Evolutionary conservation across 202 grass and related monocot species (phyloP).

Genomic region (Miscanthus sacchariflorus): DNA sequence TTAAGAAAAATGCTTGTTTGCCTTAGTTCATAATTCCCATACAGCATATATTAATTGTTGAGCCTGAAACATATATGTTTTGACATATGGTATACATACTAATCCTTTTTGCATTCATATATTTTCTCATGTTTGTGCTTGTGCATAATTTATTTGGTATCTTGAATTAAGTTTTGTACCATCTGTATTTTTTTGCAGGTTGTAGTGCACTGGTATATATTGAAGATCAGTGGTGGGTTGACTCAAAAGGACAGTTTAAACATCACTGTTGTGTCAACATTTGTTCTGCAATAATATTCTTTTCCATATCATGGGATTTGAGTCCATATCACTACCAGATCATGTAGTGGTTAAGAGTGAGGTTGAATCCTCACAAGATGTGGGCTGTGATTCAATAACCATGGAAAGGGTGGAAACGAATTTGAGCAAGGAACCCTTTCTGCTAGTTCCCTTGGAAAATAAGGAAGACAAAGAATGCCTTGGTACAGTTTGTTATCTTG

Average conservation of each 20-base stretch:
- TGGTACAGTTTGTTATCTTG: conserved; percentile 31
- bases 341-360: conserved; percentile 11
- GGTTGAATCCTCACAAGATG: conserved; percentile 16
- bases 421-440: not conserved
- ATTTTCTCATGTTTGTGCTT: not conserved
- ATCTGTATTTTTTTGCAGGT: conserved; percentile 18
- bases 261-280: not conserved
- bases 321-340: not conserved
- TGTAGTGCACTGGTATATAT: not conserved
- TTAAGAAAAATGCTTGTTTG: not conserved
- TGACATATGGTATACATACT: not conserved
- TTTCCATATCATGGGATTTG: conserved; percentile 28
- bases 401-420: conserved; percentile 22
- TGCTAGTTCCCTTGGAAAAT: conserved; percentile 34
- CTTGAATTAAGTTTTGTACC: conserved; percentile 10
- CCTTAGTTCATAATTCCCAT: not conserved
- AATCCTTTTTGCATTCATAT: not conserved
- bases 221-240: not conserved
- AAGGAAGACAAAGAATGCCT: conserved; percentile 29
- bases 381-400: conserved; percentile 26
- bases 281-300: not conserved
- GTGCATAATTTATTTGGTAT: conserved; percentile 1
- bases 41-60: no score
- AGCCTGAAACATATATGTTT: no score
- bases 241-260: not conserved